Evolutionary conservation across 1,284 basidiomycete genomes (phyloP).

Genomic region (Ganoderma lucidum): DNA sequence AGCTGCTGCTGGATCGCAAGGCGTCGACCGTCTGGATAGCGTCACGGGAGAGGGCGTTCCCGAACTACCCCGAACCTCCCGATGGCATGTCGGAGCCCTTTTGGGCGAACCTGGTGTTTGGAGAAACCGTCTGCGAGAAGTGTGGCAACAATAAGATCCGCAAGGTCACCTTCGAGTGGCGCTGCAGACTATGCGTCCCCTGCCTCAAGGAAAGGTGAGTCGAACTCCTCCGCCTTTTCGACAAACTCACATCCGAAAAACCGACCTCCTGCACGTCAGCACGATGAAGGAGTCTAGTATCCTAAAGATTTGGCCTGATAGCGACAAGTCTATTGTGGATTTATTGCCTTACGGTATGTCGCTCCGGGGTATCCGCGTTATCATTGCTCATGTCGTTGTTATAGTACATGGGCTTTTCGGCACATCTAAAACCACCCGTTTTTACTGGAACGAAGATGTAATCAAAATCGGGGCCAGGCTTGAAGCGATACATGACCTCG

Average conservation of each 20-base stretch:
- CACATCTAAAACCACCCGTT: not conserved
- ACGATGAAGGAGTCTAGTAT: not conserved
- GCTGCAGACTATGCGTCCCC: not conserved
- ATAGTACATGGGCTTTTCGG: not conserved
- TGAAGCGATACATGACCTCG: not conserved
- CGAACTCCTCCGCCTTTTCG: not conserved
- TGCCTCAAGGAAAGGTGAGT: not conserved
- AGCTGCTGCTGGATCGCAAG: not conserved
- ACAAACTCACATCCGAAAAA: too few relatives aligned
- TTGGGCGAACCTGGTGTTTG: not conserved
- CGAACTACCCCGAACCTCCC: not conserved
- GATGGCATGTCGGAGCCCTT: not conserved
- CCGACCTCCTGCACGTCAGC: not conserved
- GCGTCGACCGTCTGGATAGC: constrained; percentile 1
- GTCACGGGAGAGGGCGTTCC: not conserved
- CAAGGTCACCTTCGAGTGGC: not conserved
- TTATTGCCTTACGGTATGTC: not conserved
- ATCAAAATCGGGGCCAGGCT: not conserved
- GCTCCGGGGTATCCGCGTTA: not conserved
- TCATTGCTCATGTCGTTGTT: not conserved
- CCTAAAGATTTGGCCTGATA: not conserved
- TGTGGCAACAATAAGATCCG: not conserved
- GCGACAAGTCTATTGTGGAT: constrained; percentile 1
- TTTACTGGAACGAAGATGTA: not conserved
- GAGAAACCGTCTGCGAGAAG: not conserved